Conservation (phyloP, 2,329 filamentous ascomycete genomes). For the Fusarium pseudograminearum region DNA sequence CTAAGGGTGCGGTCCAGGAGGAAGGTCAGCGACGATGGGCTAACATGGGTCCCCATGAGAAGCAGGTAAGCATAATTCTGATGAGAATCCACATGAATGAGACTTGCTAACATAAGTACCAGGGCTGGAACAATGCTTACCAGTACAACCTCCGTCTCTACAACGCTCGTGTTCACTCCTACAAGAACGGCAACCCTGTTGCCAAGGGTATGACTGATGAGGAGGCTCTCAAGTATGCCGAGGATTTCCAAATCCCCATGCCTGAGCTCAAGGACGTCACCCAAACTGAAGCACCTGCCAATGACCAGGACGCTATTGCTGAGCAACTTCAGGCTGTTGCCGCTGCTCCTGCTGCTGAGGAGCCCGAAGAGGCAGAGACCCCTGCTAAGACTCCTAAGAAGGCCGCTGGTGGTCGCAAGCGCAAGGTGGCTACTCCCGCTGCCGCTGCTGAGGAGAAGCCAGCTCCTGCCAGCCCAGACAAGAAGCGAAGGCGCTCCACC, state of each 20-base stretch:
- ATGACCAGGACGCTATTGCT: slow-evolving; percentile 68
- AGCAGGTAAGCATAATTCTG: slow-evolving; percentile 60
- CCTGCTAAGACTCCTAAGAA: slow-evolving; percentile 71
- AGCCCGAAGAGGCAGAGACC: slow-evolving; percentile 60
- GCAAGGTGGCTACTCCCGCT: slow-evolving; percentile 65
- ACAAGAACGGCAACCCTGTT: slow-evolving; percentile 69
- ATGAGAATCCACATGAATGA: background rate
- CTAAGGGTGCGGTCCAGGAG: slow-evolving; percentile 87
- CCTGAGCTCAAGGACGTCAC: slow-evolving; percentile 61
- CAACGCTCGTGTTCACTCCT: slow-evolving; percentile 73
- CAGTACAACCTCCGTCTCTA: slow-evolving; percentile 75
- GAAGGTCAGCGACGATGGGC: slow-evolving; percentile 91
- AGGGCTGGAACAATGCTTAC: slow-evolving; percentile 74
- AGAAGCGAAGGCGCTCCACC: slow-evolving; percentile 71
- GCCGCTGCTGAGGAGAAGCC: slow-evolving; percentile 56
- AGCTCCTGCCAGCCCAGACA: slow-evolving; percentile 67
- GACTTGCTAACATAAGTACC: slow-evolving; percentile 6
- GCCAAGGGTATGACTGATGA: slow-evolving; percentile 72
- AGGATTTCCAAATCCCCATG: slow-evolving; percentile 67
- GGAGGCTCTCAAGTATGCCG: slow-evolving; percentile 71
- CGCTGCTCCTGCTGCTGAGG: slow-evolving; percentile 50
- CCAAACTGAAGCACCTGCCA: slow-evolving; percentile 48
- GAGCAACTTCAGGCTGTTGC: slow-evolving; percentile 67
- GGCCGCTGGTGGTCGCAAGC: slow-evolving; percentile 63
- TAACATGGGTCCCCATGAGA: slow-evolving; percentile 79